phyloP scores from a whole-genome alignment of 139 green algal species.

The Nannochloris sp. region DNA sequence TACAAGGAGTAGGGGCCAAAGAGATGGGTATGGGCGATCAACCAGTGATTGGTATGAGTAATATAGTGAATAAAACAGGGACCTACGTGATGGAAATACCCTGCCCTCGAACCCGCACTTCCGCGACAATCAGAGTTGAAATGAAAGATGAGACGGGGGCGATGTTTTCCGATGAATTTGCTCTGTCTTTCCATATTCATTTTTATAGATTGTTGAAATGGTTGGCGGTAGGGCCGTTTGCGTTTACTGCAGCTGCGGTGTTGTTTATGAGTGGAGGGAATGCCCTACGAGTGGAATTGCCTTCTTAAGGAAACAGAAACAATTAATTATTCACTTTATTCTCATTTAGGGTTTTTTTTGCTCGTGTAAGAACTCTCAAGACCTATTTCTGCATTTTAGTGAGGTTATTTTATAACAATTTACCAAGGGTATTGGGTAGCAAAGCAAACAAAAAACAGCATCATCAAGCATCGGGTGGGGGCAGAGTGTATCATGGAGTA shows the following conservation, averaged over 20 bases:
- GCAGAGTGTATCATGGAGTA: background rate
- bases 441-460: background rate
- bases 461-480: background rate
- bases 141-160: constrained; percentile 54
- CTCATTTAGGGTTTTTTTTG: too few species aligned
- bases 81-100: constrained; percentile 68
- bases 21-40: constrained; percentile 61
- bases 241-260: constrained; percentile 20
- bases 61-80: constrained; percentile 58
- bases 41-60: constrained; percentile 71
- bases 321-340: background rate
- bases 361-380: too few species aligned
- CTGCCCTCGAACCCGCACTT: constrained; percentile 59
- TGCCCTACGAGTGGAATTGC: constrained; percentile 6
- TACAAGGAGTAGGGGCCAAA: constrained; percentile 10
- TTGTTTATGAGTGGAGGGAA: constrained; percentile 2
- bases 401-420: constrained; percentile 1
- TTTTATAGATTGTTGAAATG: constrained; percentile 82
- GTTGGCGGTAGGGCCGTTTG: constrained; percentile 52
- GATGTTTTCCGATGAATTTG: constrained; percentile 74
- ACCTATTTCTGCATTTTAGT: too few species aligned
- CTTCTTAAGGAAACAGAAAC: background rate
- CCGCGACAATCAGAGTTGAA: constrained; percentile 62
- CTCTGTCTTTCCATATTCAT: constrained; percentile 89
- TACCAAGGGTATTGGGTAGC: too few species aligned